A percentile compares a stretch with the other conserved stretches of the same genome.
These are phyloP conservation scores for Russula brevipes DNA, from an alignment of 768 basidiomycete species.

Conservation along the genomic window DNA sequence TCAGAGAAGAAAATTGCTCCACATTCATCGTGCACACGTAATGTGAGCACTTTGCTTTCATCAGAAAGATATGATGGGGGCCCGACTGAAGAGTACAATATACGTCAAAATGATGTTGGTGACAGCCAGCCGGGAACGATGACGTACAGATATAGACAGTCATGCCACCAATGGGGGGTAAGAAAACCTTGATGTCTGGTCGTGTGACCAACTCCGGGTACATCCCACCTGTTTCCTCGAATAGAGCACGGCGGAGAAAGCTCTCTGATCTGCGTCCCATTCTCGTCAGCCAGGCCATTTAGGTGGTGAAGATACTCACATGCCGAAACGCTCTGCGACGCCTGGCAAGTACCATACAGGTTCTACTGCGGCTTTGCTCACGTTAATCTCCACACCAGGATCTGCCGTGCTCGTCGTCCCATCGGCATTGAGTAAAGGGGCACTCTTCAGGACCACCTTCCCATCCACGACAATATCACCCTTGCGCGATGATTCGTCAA, in stretches of 20 bases:
- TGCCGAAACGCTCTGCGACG: conserved; percentile 88
- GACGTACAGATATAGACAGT: conserved; percentile 86
- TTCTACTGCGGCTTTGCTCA: conserved; percentile 93
- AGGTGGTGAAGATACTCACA: conserved; percentile 46
- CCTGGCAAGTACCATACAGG: conserved; percentile 96
- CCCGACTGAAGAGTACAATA: conserved; percentile 50
- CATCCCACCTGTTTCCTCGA: conserved; percentile 96
- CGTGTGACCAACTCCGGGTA: conserved; percentile 94
- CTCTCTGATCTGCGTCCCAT: conserved; percentile 61
- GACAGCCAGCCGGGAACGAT: background rate
- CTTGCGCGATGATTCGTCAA: conserved; percentile 73
- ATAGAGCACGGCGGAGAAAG: conserved; percentile 81
- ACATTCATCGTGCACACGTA: conserved; percentile 95
- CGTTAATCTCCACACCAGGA: conserved; percentile 80
- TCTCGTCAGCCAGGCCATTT: background rate
- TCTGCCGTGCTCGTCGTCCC: conserved; percentile 51
- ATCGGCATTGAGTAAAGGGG: conserved; percentile 57
- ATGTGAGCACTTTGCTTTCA: conserved; percentile 70
- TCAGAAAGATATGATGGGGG: conserved; percentile 75
- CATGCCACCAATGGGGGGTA: conserved; percentile 88
- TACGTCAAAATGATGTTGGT: background rate
- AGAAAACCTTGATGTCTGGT: conserved; percentile 91
- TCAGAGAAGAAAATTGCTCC: conserved; percentile 26
- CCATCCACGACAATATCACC: conserved; percentile 78
- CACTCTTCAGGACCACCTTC: conserved; percentile 68